phyloP scores from a whole-genome alignment of 1,284 basidiomycete genomes.

The Heterobasidion parviporum region DNA sequence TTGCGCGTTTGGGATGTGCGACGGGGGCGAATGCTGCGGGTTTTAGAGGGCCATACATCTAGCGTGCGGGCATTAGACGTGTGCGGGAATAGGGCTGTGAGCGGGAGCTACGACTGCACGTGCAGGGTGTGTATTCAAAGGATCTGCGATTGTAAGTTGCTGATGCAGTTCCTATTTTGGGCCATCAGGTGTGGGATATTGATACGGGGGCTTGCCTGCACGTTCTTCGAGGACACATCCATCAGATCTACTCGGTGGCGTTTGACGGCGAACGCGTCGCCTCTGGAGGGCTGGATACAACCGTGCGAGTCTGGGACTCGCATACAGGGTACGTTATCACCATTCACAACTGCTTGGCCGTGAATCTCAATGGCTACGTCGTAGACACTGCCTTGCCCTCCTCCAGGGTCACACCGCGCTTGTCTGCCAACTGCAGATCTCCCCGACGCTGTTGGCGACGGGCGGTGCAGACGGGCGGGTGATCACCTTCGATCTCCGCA shows the following conservation, averaged over 20 bases:
- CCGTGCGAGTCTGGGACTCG: constrained; percentile 85
- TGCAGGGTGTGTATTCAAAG: constrained; percentile 53
- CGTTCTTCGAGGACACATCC: constrained; percentile 81
- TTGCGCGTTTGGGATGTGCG: constrained; percentile 93
- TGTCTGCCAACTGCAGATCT: constrained; percentile 89
- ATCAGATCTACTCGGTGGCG: constrained; percentile 90
- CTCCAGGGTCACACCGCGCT: constrained; percentile 92
- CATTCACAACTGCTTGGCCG: background rate
- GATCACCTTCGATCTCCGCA: constrained; percentile 75
- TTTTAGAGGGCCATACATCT: constrained; percentile 73
- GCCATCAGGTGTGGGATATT: constrained; percentile 66
- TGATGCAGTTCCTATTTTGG: constrained; percentile 2
- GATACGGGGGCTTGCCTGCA: constrained; percentile 84
- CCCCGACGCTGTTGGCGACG: constrained; percentile 69
- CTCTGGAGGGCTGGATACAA: constrained; percentile 87
- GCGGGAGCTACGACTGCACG: constrained; percentile 86
- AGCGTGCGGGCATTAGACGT: constrained; percentile 89
- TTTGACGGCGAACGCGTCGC: constrained; percentile 85
- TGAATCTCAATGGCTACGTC: background rate
- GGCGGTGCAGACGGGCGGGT: constrained; percentile 93
- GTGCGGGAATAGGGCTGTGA: constrained; percentile 73
- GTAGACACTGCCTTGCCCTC: constrained; percentile 74
- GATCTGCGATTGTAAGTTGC: background rate
- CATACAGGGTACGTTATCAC: constrained; percentile 53
- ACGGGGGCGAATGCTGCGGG: constrained; percentile 60